Evolutionary conservation across 2,329 filamentous ascomycete species (phyloP).

Genomic region (Sporothrix protearum): DNA sequence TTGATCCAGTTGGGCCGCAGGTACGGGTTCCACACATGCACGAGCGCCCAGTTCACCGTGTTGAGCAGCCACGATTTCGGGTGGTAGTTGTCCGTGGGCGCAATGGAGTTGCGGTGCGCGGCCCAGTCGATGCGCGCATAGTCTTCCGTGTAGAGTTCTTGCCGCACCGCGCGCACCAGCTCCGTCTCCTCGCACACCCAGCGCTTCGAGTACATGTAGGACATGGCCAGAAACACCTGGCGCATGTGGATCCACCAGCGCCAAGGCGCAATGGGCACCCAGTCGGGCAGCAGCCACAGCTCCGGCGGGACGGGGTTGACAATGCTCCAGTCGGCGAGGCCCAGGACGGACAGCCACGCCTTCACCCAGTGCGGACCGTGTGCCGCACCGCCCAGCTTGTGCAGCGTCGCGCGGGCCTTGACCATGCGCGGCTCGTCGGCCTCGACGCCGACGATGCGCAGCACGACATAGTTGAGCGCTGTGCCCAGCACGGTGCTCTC

Average conservation of each 20-base stretch:
- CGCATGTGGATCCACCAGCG: constrained; percentile 98
- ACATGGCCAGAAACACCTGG: constrained; percentile 92
- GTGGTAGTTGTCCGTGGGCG: constrained; percentile 80
- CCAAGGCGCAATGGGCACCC: constrained; percentile 86
- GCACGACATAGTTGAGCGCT: constrained; percentile 75
- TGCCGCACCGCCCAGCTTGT: constrained; percentile 79
- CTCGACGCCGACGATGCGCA: constrained; percentile 78
- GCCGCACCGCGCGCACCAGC: constrained; percentile 65
- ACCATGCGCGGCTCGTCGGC: constrained; percentile 81
- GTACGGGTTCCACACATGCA: constrained; percentile 76
- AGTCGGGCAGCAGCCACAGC: constrained; percentile 87
- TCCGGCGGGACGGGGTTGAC: constrained; percentile 94
- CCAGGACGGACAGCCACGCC: constrained; percentile 85
- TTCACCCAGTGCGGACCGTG: constrained; percentile 94
- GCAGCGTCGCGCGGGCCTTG: constrained; percentile 76
- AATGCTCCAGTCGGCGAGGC: constrained; percentile 81
- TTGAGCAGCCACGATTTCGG: constrained; percentile 85
- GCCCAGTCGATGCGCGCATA: constrained; percentile 76
- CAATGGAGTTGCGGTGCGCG: constrained; percentile 76
- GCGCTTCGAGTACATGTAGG: constrained; percentile 78
- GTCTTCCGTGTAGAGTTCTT: constrained; percentile 78
- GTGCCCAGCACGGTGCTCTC: constrained; percentile 91
- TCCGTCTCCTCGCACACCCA: constrained; percentile 75
- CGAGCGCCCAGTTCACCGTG: constrained; percentile 70
- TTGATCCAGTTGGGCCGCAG: constrained; percentile 64